phyloP scores from a whole-genome alignment of 352 stramenopile species.

The Globisporangium abappressorium region DNA sequence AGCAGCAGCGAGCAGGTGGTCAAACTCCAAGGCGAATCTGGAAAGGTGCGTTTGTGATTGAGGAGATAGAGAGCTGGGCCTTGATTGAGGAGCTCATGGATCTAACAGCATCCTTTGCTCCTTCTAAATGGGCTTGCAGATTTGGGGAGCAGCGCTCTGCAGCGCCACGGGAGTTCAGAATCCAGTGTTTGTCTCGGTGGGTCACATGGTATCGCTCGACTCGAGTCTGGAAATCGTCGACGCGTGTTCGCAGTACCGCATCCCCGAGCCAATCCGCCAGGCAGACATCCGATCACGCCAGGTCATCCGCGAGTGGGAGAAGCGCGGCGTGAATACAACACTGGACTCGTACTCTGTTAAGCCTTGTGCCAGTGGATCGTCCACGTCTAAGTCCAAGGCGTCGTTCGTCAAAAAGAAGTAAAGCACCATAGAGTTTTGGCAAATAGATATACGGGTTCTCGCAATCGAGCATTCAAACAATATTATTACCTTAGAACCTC shows the following conservation, averaged over 20 bases:
- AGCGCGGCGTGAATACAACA: slow-evolving; percentile 38
- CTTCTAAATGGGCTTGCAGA: neutral
- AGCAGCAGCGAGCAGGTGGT: slow-evolving; percentile 30
- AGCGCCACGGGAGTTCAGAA: slow-evolving; percentile 60
- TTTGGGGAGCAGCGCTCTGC: slow-evolving; percentile 78
- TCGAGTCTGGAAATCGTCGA: slow-evolving; percentile 55
- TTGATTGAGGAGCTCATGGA: neutral
- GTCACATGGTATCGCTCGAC: slow-evolving; percentile 63
- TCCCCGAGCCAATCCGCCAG: slow-evolving; percentile 85
- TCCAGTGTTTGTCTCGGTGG: slow-evolving; percentile 84
- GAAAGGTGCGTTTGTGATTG: slow-evolving; percentile 22
- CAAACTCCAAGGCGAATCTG: slow-evolving; percentile 54
- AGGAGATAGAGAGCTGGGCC: neutral
- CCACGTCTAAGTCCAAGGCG: neutral
- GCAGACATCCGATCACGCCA: slow-evolving; percentile 78
- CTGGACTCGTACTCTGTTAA: slow-evolving; percentile 39
- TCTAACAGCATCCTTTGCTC: neutral
- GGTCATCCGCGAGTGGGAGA: slow-evolving; percentile 72
- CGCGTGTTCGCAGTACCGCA: slow-evolving; percentile 60
- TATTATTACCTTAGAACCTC: neutral
- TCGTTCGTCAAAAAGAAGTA: slow-evolving; percentile 4
- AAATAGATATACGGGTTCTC: neutral
- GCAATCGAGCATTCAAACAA: neutral
- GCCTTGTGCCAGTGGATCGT: neutral
- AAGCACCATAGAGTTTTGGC: neutral